Evolutionary conservation across 2,329 filamentous ascomycete species (phyloP).

Genomic region (Lachnellula hyalina): DNA sequence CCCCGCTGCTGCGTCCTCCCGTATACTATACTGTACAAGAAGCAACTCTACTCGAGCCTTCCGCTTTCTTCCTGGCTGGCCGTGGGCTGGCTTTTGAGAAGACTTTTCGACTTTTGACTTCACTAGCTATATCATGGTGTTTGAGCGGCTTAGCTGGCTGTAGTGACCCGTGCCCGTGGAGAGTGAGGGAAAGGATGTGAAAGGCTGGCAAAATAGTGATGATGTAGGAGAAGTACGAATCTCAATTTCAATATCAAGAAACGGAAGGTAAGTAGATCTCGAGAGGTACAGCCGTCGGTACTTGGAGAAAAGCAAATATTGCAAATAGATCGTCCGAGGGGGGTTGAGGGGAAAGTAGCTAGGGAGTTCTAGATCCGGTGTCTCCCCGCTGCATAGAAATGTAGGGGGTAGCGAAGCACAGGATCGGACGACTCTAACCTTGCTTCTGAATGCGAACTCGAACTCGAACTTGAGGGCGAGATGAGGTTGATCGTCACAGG

Average conservation of each 20-base stretch:
- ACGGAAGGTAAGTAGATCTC: neutral
- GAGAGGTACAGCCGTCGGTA: neutral
- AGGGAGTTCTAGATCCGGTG: constrained; percentile 5
- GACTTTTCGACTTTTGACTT: neutral
- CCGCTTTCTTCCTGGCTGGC: neutral
- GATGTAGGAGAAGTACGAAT: neutral
- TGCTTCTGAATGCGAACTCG: neutral
- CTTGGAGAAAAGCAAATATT: neutral
- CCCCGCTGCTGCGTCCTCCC: neutral
- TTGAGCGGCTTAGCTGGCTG: neutral
- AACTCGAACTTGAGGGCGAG: no score
- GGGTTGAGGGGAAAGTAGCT: neutral
- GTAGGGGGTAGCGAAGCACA: constrained; percentile 4
- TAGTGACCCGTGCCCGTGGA: neutral
- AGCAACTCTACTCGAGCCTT: neutral
- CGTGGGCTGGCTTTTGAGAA: neutral
- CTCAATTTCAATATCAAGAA: neutral
- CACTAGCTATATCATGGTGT: neutral
- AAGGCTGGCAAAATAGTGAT: neutral
- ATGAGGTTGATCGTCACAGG: neutral
- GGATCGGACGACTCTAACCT: neutral
- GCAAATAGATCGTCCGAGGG: neutral
- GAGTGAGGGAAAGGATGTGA: neutral
- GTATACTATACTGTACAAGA: neutral
- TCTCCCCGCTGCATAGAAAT: constrained; percentile 5